Evolutionary conservation across 176 grass and related monocot genomes (phyloP), one percentile per base, ranked within the genome.

Genomic region (Lolium perenne): DNA sequence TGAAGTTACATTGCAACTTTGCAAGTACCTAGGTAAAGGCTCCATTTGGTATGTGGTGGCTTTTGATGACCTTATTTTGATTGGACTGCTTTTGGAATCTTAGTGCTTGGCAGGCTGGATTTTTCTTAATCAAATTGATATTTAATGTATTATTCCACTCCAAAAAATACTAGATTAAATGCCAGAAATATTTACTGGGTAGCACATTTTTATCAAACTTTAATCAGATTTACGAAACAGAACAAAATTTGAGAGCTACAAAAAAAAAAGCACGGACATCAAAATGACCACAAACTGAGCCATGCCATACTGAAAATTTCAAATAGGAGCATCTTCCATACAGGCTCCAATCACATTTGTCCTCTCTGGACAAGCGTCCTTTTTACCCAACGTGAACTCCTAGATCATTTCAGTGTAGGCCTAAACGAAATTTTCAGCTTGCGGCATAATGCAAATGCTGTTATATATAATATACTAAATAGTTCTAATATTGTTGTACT

Each of bases 331-430:
- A 57, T 84, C 5, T 32, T 80, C 71, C 23, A 1, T 90, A n/a
- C 3, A 55, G 76, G 53, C 32, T 72, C 48, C 48, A 63, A 53
- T 38, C 64, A 45, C 17, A 65, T 73, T 16, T 3, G 0, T 9
- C 48, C 14, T 57, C 16, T 53, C 2, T 70, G 16, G 18, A 21
- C 23, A 66, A 41, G 12, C 71, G 26, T 69, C n/a, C n/a, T 70
- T 70, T 84, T 49, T 23, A 63, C 67, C 49, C 51, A 41, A 65
- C 38, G 47, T 15, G 71, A 49, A 83, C 15, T 50, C 41, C 45
- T 26, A 67, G 16, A 55, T 85, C 58, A 77, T 61, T 88, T 69
- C 29, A 54, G 61, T 38, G 2, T 67, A 25, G 12, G 45, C 21
- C 43, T 84, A 18, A 16, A 50, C 6, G 1, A 51, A 8, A 76